Conservation (phyloP, 352 stramenopile genomes). For the Globisporangium nagaii region DNA sequence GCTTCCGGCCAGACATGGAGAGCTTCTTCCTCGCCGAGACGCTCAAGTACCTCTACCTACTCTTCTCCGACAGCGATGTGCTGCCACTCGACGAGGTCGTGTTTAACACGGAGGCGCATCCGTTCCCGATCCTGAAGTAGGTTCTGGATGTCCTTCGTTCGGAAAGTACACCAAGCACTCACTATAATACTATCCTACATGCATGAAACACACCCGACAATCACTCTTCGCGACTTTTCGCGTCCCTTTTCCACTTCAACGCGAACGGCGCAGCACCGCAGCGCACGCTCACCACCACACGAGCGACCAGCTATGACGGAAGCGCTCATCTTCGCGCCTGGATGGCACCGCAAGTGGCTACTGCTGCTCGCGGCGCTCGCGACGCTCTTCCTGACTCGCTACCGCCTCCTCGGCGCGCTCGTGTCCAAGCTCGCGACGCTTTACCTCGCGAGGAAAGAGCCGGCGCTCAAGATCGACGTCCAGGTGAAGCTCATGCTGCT, state of each 20-base stretch:
- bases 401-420: constrained; percentile 43
- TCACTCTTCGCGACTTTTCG: no score
- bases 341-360: constrained; percentile 67
- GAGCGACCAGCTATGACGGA: not conserved
- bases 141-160: no score
- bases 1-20: constrained; percentile 54
- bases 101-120: constrained; percentile 85
- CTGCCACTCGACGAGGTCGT: constrained; percentile 70
- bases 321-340: constrained; percentile 14
- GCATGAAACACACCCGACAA: no score
- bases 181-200: no score
- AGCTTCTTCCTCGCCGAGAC: constrained; percentile 92
- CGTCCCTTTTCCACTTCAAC: no score
- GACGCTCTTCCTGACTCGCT: constrained; percentile 54
- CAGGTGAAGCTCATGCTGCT: constrained; percentile 42
- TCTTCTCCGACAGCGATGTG: constrained; percentile 74
- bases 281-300: not conserved
- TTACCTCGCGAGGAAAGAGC: constrained; percentile 24
- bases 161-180: no score
- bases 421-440: constrained; percentile 36
- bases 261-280: no score
- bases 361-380: constrained; percentile 25
- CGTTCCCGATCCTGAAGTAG: constrained; percentile 41
- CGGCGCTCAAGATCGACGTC: constrained; percentile 14
- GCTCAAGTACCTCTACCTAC: constrained; percentile 90